Percentiles rank a stretch among this genome's conserved stretches.
phyloP scores from a whole-genome alignment of 2,329 filamentous ascomycete genomes.

The Calonectria pseudoturangicola region DNA sequence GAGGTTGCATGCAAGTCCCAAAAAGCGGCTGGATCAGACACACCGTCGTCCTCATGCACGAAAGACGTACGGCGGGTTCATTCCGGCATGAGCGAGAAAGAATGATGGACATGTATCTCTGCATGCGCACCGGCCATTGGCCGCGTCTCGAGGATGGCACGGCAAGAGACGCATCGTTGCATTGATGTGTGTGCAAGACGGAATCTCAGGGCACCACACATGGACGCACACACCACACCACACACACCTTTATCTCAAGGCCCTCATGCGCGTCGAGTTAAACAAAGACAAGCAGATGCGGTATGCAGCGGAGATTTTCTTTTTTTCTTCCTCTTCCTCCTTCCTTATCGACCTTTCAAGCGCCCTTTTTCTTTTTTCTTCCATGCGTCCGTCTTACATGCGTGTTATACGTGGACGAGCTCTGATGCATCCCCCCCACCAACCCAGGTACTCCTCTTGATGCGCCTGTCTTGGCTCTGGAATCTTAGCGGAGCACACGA shows the following conservation, averaged over 20 bases:
- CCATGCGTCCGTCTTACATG: background rate
- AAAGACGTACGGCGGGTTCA: background rate
- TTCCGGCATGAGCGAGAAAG: background rate
- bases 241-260: background rate
- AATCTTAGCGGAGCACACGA: background rate
- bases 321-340: background rate
- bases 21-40: background rate
- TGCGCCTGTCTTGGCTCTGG: background rate
- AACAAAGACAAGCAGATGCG: background rate
- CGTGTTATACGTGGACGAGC: background rate
- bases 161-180: background rate
- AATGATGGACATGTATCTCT: slow-evolving; percentile 7
- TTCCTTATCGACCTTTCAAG: background rate
- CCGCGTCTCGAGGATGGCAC: slow-evolving; percentile 3
- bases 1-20: slow-evolving; percentile 1
- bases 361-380: background rate
- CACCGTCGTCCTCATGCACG: background rate
- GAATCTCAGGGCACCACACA: slow-evolving; percentile 15
- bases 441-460: background rate
- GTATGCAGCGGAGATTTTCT: background rate
- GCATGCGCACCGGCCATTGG: background rate
- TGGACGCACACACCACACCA: background rate
- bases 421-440: slow-evolving; percentile 25
- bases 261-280: background rate
- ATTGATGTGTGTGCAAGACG: slow-evolving; percentile 2